Conservation (phyloP, 116 monocot genomes). For the Phalaenopsis hybrid region DNA sequence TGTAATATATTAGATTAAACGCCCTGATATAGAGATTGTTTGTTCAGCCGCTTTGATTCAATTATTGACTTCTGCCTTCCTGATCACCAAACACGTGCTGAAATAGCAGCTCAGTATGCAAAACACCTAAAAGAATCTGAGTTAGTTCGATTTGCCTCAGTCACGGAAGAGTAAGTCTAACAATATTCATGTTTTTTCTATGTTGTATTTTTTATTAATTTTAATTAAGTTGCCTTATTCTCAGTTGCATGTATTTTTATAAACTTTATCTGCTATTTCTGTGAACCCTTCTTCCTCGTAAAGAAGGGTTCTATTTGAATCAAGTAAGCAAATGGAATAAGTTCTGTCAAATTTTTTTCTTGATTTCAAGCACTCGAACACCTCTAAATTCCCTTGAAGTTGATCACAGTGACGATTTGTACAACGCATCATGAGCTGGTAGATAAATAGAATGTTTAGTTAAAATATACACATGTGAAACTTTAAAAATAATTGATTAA, state of each 20-base stretch:
- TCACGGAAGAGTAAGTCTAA: slow-evolving; percentile 53
- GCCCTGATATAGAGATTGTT: not conserved
- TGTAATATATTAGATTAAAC: not conserved
- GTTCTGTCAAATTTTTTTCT: not conserved
- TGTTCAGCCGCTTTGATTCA: slow-evolving; percentile 89
- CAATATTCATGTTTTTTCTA: not conserved
- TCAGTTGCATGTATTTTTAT: not conserved
- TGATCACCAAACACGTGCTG: slow-evolving; percentile 65
- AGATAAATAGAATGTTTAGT: too few species aligned
- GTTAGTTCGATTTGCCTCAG: slow-evolving; percentile 49
- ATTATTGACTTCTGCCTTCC: slow-evolving; percentile 76
- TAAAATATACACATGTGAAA: too few species aligned
- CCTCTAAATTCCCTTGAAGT: too few species aligned
- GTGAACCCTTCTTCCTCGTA: not conserved
- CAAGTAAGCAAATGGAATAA: not conserved
- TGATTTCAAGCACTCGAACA: not conserved
- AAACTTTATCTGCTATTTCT: not conserved
- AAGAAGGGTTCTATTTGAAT: not conserved
- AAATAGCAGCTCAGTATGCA: slow-evolving; percentile 88
- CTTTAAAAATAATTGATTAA: too few species aligned
- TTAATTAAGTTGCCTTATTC: not conserved
- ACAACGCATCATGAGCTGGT: too few species aligned
- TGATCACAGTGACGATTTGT: too few species aligned
- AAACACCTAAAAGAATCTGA: slow-evolving; percentile 73
- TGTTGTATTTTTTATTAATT: not conserved